These are phyloP conservation scores for Phoenix dactylifera DNA, from an alignment of 176 grass and related monocot genomes.

Conservation along the genomic window DNA sequence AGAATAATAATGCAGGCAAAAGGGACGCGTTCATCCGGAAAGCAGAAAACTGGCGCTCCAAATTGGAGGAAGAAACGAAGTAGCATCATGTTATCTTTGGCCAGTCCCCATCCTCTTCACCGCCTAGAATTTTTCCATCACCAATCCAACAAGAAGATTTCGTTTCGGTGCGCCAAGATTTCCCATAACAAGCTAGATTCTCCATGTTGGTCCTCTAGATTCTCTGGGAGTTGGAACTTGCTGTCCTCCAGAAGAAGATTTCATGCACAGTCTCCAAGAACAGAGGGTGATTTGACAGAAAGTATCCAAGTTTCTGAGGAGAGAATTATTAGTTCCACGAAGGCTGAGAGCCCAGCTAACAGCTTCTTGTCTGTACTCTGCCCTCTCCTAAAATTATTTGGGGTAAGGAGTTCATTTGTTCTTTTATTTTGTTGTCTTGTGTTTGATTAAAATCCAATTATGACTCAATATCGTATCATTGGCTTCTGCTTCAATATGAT, in stretches of 20 bases:
- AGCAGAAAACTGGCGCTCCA: too few species aligned
- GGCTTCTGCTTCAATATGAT: too few species aligned
- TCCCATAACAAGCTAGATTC: too few species aligned
- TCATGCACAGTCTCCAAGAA: conserved; percentile 18
- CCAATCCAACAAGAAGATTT: background rate
- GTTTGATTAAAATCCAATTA: too few species aligned
- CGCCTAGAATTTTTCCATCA: background rate
- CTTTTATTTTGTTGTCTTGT: background rate
- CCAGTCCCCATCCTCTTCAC: background rate
- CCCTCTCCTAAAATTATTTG: conserved; percentile 75
- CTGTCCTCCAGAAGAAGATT: background rate
- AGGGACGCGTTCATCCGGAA: too few species aligned
- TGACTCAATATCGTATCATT: too few species aligned
- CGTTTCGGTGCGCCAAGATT: too few species aligned
- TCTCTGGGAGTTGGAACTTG: too few species aligned
- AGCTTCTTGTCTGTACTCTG: conserved; percentile 75
- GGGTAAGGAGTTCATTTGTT: conserved; percentile 32
- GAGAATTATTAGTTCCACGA: background rate
- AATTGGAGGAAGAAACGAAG: too few species aligned
- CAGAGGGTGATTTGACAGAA: conserved; percentile 16
- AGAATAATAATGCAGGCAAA: too few species aligned
- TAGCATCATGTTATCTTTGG: background rate
- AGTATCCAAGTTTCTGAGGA: conserved; percentile 2
- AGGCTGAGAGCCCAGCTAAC: background rate
- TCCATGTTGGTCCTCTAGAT: too few species aligned